Percentiles rank a stretch among this genome's conserved stretches.
Conservation (phyloP, 2,329 filamentous ascomycete genomes). For the Berkeleyomyces rouxiae region DNA sequence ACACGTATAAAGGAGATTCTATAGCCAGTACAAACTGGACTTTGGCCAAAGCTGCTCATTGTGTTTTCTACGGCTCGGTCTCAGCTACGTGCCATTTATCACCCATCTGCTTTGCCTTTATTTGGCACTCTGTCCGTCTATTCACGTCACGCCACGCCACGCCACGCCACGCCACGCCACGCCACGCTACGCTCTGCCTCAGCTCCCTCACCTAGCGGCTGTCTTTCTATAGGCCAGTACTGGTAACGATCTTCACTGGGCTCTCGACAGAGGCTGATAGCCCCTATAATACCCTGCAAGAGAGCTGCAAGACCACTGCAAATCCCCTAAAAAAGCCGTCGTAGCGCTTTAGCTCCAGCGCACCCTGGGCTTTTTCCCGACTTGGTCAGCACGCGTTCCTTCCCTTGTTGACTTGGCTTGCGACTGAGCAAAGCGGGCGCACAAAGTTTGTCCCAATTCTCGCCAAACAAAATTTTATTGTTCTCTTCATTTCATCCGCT, state of each 20-base stretch:
- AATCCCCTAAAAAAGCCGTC: not conserved
- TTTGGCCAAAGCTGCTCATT: not conserved
- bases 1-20: not conserved
- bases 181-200: not conserved
- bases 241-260: too few species aligned
- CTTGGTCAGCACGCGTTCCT: not conserved
- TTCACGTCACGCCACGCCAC: too few species aligned
- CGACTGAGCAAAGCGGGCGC: not conserved
- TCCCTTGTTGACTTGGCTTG: not conserved
- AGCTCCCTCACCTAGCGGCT: not conserved
- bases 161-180: too few species aligned
- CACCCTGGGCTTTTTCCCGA: not conserved
- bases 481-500: not conserved
- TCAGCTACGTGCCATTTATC: not conserved
- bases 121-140: not conserved
- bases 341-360: not conserved
- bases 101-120: not conserved
- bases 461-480: not conserved
- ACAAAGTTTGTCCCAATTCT: not conserved
- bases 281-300: not conserved
- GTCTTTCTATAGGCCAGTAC: too few species aligned
- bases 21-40: not conserved
- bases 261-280: too few species aligned
- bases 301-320: not conserved
- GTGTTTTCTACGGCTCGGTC: not conserved